These are phyloP conservation scores for Porodaedalea pini DNA, from an alignment of 1,284 basidiomycete species.

Conservation along the genomic window DNA sequence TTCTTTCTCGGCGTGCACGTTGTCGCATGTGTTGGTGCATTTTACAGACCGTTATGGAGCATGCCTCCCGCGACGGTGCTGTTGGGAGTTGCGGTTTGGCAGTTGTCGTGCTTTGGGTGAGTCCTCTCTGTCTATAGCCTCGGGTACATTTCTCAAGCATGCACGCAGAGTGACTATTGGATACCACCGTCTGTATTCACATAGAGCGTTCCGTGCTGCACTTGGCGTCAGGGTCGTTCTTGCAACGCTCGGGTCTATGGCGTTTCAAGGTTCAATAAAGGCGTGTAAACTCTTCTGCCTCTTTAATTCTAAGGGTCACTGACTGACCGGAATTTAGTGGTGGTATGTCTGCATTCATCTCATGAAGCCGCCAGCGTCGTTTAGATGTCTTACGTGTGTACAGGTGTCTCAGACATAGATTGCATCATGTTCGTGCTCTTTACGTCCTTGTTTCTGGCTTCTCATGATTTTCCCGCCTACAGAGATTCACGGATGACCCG, in stretches of 20 bases:
- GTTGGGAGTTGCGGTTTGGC: constrained; percentile 59
- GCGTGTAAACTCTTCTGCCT: constrained; percentile 23
- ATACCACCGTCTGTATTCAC: constrained; percentile 76
- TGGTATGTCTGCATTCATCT: constrained; percentile 33
- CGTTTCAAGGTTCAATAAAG: constrained; percentile 65
- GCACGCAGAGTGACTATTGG: constrained; percentile 63
- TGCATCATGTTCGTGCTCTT: constrained; percentile 57
- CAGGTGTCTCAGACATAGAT: constrained; percentile 71
- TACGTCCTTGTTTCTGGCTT: background rate
- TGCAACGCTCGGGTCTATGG: constrained; percentile 65
- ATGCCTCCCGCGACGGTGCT: constrained; percentile 47
- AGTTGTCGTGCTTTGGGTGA: constrained; percentile 69
- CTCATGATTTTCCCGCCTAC: constrained; percentile 3
- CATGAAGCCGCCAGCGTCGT: too few relatives aligned
- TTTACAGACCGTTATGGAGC: constrained; percentile 45
- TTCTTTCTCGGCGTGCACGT: constrained; percentile 67
- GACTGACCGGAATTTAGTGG: constrained; percentile 38
- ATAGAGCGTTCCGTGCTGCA: constrained; percentile 63
- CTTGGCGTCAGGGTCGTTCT: constrained; percentile 53
- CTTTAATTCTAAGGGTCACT: background rate
- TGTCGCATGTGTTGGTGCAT: constrained; percentile 52
- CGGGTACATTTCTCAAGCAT: background rate
- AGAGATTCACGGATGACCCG: constrained; percentile 76
- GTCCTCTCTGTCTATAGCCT: constrained; percentile 20
- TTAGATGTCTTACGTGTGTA: constrained; percentile 7